Evolutionary conservation across 495 filamentous ascomycete genomes (phyloP).

Genomic region (Penicillium mononematosum): DNA sequence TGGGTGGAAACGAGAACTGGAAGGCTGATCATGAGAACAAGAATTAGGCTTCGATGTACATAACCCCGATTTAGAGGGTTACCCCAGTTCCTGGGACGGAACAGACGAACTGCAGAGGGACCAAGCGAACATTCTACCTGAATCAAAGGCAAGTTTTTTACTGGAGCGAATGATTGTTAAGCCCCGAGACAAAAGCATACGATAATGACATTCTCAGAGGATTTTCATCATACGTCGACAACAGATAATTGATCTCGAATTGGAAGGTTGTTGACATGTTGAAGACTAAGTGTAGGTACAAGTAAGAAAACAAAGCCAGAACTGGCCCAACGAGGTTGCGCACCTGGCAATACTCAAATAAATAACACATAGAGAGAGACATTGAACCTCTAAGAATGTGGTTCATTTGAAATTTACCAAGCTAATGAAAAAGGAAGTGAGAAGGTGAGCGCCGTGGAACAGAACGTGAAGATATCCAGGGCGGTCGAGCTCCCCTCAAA

Average conservation of each 20-base stretch:
- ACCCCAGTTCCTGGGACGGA: background rate
- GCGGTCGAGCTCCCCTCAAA: conserved; percentile 10
- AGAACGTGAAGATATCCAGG: conserved; percentile 1
- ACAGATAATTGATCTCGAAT: no score
- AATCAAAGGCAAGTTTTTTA: background rate
- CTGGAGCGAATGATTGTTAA: background rate
- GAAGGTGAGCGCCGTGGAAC: background rate
- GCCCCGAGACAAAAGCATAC: background rate
- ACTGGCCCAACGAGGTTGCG: background rate
- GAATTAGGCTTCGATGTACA: background rate
- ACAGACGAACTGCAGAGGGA: background rate
- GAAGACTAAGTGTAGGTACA: background rate
- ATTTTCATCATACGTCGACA: no score
- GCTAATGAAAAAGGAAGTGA: background rate
- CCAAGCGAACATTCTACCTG: background rate
- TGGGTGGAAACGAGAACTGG: conserved; percentile 53
- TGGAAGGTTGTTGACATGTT: no score
- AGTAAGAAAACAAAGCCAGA: background rate
- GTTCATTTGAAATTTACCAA: background rate
- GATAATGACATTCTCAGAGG: background rate
- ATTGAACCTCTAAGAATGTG: background rate
- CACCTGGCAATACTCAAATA: background rate
- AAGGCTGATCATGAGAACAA: background rate
- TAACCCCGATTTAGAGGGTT: background rate
- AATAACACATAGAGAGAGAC: background rate